phyloP scores from a whole-genome alignment of 2,329 filamentous ascomycete species.

The Phialocephala sp. region DNA sequence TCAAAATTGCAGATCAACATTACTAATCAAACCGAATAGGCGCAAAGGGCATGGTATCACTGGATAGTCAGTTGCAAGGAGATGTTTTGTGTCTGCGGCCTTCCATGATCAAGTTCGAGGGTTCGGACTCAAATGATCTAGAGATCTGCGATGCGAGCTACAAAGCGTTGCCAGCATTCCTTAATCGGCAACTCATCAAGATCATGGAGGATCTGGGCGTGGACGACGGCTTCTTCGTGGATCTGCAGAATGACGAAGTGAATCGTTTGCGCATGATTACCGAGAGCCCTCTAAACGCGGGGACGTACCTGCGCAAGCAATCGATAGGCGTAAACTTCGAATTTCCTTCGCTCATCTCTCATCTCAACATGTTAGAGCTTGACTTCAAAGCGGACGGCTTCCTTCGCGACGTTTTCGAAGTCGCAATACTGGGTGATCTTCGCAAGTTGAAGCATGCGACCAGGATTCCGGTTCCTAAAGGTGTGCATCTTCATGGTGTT shows the following conservation, averaged over 20 bases:
- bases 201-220: conserved; percentile 82
- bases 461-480: conserved; percentile 72
- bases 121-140: conserved; percentile 58
- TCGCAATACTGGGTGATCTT: conserved; percentile 72
- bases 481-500: conserved; percentile 79
- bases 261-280: conserved; percentile 64
- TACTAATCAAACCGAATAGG: conserved; percentile 47
- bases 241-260: conserved; percentile 68
- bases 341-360: conserved; percentile 65
- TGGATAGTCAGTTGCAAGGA: conserved; percentile 66
- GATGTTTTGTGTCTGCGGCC: conserved; percentile 65
- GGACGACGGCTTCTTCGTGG: conserved; percentile 61
- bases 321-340: conserved; percentile 64
- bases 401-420: conserved; percentile 72
- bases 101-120: conserved; percentile 83
- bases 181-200: conserved; percentile 85
- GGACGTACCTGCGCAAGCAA: conserved; percentile 67
- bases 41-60: conserved; percentile 78
- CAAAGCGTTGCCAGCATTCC: conserved; percentile 68
- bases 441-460: conserved; percentile 79
- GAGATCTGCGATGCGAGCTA: conserved; percentile 76
- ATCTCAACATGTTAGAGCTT: conserved; percentile 61
- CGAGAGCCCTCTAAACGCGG: conserved; percentile 63
- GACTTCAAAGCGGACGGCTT: conserved; percentile 73
- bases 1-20: neutral